Conservation (phyloP, 2,329 filamentous ascomycete species). For the Xylariaceae sp. region DNA sequence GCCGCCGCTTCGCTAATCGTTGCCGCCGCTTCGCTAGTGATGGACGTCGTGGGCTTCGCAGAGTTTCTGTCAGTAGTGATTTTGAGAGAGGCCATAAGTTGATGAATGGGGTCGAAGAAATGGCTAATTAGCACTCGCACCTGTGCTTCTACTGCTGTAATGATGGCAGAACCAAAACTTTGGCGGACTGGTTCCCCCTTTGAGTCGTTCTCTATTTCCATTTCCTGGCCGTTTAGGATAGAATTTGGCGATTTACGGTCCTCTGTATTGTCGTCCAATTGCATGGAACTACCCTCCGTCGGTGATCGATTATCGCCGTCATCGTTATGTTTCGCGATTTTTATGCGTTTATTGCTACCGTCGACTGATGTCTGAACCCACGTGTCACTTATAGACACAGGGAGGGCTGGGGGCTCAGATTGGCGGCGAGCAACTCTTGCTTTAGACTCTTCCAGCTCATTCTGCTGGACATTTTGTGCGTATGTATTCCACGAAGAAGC, state of each 20-base stretch:
- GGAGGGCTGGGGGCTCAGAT: constrained; percentile 20
- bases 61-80: constrained; percentile 23
- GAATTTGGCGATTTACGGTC: not conserved
- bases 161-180: constrained; percentile 14
- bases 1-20: not conserved
- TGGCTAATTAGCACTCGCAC: constrained; percentile 25
- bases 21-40: not conserved
- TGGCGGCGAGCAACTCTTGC: constrained; percentile 29
- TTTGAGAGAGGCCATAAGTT: constrained; percentile 22
- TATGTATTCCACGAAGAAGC: constrained; percentile 27
- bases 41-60: constrained; percentile 18
- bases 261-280: not conserved
- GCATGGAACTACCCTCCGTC: constrained; percentile 12
- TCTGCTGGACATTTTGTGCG: constrained; percentile 25
- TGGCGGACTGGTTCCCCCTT: constrained; percentile 4
- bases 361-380: constrained; percentile 40
- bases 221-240: constrained; percentile 4
- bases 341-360: constrained; percentile 41
- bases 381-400: constrained; percentile 36
- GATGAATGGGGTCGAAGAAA: constrained; percentile 17
- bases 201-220: not conserved
- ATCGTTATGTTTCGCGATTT: constrained; percentile 29
- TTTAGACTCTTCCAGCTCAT: constrained; percentile 26
- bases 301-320: constrained; percentile 5
- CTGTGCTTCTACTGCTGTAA: constrained; percentile 24